These are phyloP conservation scores for Neonectria magnoliae DNA, from an alignment of 2,329 filamentous ascomycete species.

Conservation along the genomic window DNA sequence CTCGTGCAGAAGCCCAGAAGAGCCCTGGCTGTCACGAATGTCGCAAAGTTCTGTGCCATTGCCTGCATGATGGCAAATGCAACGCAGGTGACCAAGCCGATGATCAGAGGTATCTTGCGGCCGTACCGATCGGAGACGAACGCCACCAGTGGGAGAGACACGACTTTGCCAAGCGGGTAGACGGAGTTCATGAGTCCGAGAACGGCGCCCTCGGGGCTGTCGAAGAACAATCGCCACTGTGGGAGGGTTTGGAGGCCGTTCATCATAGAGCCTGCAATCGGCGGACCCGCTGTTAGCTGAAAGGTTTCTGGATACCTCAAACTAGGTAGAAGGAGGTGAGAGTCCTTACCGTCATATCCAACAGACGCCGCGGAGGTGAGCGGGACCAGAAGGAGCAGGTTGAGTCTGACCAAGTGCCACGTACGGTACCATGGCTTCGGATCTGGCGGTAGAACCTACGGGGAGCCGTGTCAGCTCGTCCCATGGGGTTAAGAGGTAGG, in stretches of 20 bases:
- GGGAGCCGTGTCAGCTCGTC: not conserved
- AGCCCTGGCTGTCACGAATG: constrained; percentile 44
- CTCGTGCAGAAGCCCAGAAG: constrained; percentile 44
- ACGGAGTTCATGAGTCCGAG: constrained; percentile 50
- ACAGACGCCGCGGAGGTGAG: constrained; percentile 52
- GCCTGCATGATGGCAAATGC: constrained; percentile 45
- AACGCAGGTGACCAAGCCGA: constrained; percentile 45
- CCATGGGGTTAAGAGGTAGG: not conserved
- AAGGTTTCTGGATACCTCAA: no score
- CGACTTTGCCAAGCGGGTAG: constrained; percentile 51
- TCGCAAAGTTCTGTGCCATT: constrained; percentile 32
- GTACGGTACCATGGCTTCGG: constrained; percentile 52
- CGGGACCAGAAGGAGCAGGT: constrained; percentile 53
- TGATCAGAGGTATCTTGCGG: constrained; percentile 48
- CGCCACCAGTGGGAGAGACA: constrained; percentile 47
- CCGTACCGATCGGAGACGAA: constrained; percentile 51
- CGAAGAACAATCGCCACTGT: constrained; percentile 53
- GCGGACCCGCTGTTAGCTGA: not conserved
- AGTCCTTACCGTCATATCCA: constrained; percentile 52
- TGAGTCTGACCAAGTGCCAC: constrained; percentile 53
- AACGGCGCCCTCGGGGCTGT: constrained; percentile 45
- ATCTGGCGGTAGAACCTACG: constrained; percentile 50
- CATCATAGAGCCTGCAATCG: constrained; percentile 48
- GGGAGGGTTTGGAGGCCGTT: constrained; percentile 54
- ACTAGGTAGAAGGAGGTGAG: not conserved